Percentiles rank a stretch among this genome's conserved stretches.
Evolutionary conservation across 306 rosid species (phyloP).

Genomic region (Alnus glutinosa): DNA sequence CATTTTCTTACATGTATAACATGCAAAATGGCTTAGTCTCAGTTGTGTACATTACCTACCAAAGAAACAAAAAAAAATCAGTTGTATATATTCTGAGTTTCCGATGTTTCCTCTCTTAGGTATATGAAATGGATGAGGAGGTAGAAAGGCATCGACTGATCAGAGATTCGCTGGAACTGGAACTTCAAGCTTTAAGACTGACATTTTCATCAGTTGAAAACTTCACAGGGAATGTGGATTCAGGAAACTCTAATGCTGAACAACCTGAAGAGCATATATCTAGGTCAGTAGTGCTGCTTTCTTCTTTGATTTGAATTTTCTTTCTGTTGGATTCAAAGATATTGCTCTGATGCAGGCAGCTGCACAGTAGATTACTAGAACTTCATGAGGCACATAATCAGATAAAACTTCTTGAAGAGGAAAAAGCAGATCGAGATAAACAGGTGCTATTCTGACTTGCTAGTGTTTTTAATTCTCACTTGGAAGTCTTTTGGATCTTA

Average conservation of each 20-base stretch:
- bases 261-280: conserved; percentile 53
- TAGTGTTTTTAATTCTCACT: conserved; percentile 1
- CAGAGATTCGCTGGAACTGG: conserved; percentile 73
- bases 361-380: conserved; percentile 42
- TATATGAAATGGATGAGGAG: conserved; percentile 82
- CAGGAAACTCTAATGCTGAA: conserved; percentile 37
- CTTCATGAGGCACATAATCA: conserved; percentile 62
- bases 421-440: conserved; percentile 62
- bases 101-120: conserved; percentile 43
- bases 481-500: conserved; percentile 8
- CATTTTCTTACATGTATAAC: conserved; percentile 10
- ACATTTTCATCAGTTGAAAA: conserved; percentile 63
- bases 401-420: conserved; percentile 80
- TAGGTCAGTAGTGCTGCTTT: conserved; percentile 48
- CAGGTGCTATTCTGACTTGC: conserved; percentile 56
- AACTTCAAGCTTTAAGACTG: conserved; percentile 67
- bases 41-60: conserved; percentile 16
- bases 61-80: not conserved
- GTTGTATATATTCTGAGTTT: too few relatives aligned
- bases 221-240: conserved; percentile 49
- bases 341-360: conserved; percentile 50
- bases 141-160: conserved; percentile 71
- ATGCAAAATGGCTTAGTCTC: conserved; percentile 7
- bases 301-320: conserved; percentile 29
- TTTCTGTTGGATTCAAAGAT: conserved; percentile 19